phyloP scores from a whole-genome alignment of 2,329 filamentous ascomycete genomes.

The Spiromastix sp. region DNA sequence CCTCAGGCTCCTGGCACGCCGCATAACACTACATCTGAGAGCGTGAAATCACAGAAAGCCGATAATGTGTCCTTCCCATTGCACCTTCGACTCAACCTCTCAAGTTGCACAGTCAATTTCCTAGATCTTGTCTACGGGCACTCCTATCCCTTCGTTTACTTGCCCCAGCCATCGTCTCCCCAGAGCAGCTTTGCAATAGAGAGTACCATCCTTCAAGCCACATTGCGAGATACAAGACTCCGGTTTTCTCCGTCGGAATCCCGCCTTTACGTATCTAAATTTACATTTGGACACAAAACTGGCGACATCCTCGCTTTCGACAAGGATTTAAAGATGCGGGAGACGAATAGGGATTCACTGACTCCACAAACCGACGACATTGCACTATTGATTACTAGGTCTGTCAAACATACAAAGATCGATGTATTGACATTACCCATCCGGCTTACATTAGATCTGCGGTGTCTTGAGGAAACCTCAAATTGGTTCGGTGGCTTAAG shows the following conservation, averaged over 20 bases:
- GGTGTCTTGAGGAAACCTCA: constrained; percentile 74
- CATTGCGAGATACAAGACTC: constrained; percentile 17
- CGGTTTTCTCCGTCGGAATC: constrained; percentile 19
- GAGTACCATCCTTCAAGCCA: constrained; percentile 24
- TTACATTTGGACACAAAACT: constrained; percentile 38
- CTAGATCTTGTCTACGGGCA: constrained; percentile 26
- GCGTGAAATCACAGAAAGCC: too few species aligned
- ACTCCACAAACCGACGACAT: constrained; percentile 30
- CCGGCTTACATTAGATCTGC: constrained; percentile 64
- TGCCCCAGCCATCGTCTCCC: constrained; percentile 9
- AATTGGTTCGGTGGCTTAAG: constrained; percentile 85
- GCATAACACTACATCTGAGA: too few species aligned
- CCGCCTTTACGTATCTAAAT: constrained; percentile 28
- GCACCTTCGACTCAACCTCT: constrained; percentile 18
- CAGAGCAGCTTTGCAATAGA: constrained; percentile 17
- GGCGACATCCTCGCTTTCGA: constrained; percentile 44
- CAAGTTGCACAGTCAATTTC: constrained; percentile 25
- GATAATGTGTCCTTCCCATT: too few species aligned
- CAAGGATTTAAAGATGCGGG: constrained; percentile 35
- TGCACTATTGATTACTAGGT: constrained; percentile 25
- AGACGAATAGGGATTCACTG: constrained; percentile 32
- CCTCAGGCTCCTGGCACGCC: too few species aligned
- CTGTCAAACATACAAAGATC: constrained; percentile 28
- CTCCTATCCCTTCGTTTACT: constrained; percentile 15
- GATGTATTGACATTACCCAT: constrained; percentile 69